Conservation (phyloP, 2,329 filamentous ascomycete genomes). For the Penicillium sp. region DNA sequence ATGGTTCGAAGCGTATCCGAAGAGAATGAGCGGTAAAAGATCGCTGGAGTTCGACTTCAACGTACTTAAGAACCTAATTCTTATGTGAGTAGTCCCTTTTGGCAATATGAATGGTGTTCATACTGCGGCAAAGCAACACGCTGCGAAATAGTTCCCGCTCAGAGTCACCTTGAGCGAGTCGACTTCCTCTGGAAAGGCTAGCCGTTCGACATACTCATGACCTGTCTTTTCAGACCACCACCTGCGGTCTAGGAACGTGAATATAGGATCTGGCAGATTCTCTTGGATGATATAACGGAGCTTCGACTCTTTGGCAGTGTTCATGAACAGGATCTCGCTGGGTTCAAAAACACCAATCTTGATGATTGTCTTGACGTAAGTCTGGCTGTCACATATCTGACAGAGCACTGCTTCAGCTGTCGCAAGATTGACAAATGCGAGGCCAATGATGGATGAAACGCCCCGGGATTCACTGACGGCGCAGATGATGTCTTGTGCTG, state of each 20-base stretch:
- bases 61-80: slow-evolving; percentile 71
- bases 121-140: slow-evolving; percentile 83
- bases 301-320: slow-evolving; percentile 70
- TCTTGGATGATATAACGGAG: slow-evolving; percentile 72
- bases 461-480: slow-evolving; percentile 86
- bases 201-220: slow-evolving; percentile 70
- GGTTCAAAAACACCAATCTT: slow-evolving; percentile 81
- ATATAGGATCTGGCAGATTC: slow-evolving; percentile 61
- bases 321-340: slow-evolving; percentile 74
- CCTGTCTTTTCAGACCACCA: slow-evolving; percentile 81
- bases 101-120: slow-evolving; percentile 27
- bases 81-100: slow-evolving; percentile 15
- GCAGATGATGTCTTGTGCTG: slow-evolving; percentile 74
- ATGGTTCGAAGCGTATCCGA: slow-evolving; percentile 80
- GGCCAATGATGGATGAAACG: slow-evolving; percentile 75
- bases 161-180: slow-evolving; percentile 77
- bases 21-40: slow-evolving; percentile 76
- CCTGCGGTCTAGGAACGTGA: slow-evolving; percentile 68
- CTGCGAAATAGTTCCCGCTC: slow-evolving; percentile 80
- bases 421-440: slow-evolving; percentile 83
- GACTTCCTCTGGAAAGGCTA: slow-evolving; percentile 78
- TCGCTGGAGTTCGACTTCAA: slow-evolving; percentile 67
- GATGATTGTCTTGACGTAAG: slow-evolving; percentile 82
- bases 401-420: slow-evolving; percentile 82
- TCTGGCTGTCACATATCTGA: slow-evolving; percentile 90